A percentile compares a stretch with the other conserved stretches of the same genome.
Evolutionary conservation across 176 grass and related monocot species (phyloP).

Genomic region (Oryza coarctata): DNA sequence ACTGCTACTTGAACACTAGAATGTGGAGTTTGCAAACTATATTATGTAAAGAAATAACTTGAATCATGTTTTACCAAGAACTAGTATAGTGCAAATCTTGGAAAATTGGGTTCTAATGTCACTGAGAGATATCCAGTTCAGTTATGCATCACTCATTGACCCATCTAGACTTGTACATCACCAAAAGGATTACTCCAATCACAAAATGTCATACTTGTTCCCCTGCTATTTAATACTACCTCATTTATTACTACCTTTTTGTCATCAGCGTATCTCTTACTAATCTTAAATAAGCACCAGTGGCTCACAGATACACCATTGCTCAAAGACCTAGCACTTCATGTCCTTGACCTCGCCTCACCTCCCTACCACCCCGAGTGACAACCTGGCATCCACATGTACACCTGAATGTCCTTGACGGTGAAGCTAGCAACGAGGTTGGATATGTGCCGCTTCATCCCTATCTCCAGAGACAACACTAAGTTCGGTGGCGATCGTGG

Average conservation of each 20-base stretch:
- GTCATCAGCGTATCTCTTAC: background rate
- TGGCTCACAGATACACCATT: background rate
- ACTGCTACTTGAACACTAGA: background rate
- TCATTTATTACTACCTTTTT: background rate
- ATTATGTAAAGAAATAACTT: background rate
- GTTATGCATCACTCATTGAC: background rate
- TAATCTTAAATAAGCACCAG: background rate
- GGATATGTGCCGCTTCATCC: conserved; percentile 55
- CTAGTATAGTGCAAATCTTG: background rate
- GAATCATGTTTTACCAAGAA: background rate
- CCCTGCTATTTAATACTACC: background rate
- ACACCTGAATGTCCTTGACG: conserved; percentile 54
- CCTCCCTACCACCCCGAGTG: background rate
- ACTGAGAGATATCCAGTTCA: background rate
- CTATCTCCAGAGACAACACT: conserved; percentile 38
- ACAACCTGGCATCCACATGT: background rate
- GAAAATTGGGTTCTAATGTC: background rate
- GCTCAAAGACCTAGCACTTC: background rate
- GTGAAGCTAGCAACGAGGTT: conserved; percentile 48
- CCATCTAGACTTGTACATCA: background rate
- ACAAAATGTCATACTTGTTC: background rate
- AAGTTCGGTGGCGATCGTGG: background rate
- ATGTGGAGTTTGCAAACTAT: background rate
- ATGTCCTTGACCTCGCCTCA: background rate
- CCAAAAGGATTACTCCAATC: background rate